Conservation (phyloP, 1,139 yeast species). For the Spencermartinsiella ligniputridi region DNA sequence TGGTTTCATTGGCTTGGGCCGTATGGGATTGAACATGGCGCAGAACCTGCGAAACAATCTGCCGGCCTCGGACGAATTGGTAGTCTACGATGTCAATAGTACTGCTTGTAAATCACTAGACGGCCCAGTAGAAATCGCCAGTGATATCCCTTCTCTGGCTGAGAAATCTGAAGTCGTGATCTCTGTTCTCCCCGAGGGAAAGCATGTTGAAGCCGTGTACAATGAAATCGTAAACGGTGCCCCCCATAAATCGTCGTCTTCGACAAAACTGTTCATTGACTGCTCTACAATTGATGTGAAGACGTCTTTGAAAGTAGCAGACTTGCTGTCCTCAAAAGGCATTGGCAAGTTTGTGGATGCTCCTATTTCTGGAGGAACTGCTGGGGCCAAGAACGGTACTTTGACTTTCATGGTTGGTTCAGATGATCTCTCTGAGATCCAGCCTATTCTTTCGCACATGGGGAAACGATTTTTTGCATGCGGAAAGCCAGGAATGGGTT, state of each 20-base stretch:
- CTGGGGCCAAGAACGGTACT: constrained; percentile 55
- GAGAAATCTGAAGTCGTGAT: constrained; percentile 35
- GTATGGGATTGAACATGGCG: constrained; percentile 62
- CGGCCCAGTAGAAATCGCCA: constrained; percentile 17
- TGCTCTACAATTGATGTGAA: constrained; percentile 55
- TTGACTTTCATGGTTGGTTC: constrained; percentile 55
- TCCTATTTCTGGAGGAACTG: constrained; percentile 61
- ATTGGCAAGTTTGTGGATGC: constrained; percentile 47
- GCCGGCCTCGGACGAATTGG: constrained; percentile 40
- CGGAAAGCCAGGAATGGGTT: constrained; percentile 54
- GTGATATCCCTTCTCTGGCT: constrained; percentile 31
- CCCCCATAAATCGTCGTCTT: not conserved
- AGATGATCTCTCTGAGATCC: constrained; percentile 15
- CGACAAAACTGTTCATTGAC: constrained; percentile 37
- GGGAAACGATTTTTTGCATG: constrained; percentile 53
- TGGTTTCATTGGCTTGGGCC: constrained; percentile 57
- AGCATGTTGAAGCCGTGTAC: constrained; percentile 47
- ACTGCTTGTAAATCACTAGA: constrained; percentile 29
- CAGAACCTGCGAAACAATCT: constrained; percentile 46
- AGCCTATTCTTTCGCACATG: constrained; percentile 42
- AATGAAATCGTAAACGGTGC: constrained; percentile 34
- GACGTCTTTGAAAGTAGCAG: constrained; percentile 41
- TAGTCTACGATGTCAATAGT: constrained; percentile 44
- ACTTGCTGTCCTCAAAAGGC: constrained; percentile 16
- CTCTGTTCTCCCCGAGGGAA: constrained; percentile 60